Conservation (phyloP, 2,329 filamentous ascomycete genomes). For the Arthrocladium fulminans region DNA sequence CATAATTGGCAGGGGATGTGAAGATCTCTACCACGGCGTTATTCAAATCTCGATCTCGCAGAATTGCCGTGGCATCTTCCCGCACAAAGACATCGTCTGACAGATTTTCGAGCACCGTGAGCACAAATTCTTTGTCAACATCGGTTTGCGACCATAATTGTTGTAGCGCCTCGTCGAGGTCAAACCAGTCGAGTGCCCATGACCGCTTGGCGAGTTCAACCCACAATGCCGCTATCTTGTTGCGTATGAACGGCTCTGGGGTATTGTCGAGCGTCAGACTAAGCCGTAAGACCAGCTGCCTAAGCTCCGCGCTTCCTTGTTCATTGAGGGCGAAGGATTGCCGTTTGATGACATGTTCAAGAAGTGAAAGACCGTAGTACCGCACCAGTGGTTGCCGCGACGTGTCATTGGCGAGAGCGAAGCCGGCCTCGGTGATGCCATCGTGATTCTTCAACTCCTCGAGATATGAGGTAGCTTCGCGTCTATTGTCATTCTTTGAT, state of each 20-base stretch:
- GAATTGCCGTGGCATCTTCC: conserved; percentile 75
- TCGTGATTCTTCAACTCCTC: conserved; percentile 72
- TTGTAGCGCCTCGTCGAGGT: conserved; percentile 81
- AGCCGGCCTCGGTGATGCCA: conserved; percentile 77
- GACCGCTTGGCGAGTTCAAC: conserved; percentile 86
- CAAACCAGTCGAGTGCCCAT: conserved; percentile 88
- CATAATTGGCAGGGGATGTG: conserved; percentile 65
- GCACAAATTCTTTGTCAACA: conserved; percentile 73
- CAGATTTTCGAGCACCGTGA: conserved; percentile 79
- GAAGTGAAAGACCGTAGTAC: conserved; percentile 84
- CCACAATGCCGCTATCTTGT: conserved; percentile 93
- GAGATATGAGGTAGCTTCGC: conserved; percentile 75
- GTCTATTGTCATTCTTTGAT: conserved; percentile 70
- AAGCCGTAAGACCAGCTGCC: conserved; percentile 69
- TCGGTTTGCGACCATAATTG: conserved; percentile 61
- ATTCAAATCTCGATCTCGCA: conserved; percentile 75
- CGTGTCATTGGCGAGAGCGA: conserved; percentile 66
- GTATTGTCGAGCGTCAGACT: conserved; percentile 60
- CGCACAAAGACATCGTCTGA: conserved; percentile 91
- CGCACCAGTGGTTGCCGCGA: conserved; percentile 72
- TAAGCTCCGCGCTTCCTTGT: conserved; percentile 59
- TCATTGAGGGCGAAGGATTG: conserved; percentile 65
- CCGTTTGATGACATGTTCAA: conserved; percentile 84
- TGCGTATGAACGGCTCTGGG: conserved; percentile 76
- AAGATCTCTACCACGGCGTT: conserved; percentile 90